These are phyloP conservation scores for Phlebiopsis flavidoalba DNA, from an alignment of 768 basidiomycete species.

Conservation along the genomic window DNA sequence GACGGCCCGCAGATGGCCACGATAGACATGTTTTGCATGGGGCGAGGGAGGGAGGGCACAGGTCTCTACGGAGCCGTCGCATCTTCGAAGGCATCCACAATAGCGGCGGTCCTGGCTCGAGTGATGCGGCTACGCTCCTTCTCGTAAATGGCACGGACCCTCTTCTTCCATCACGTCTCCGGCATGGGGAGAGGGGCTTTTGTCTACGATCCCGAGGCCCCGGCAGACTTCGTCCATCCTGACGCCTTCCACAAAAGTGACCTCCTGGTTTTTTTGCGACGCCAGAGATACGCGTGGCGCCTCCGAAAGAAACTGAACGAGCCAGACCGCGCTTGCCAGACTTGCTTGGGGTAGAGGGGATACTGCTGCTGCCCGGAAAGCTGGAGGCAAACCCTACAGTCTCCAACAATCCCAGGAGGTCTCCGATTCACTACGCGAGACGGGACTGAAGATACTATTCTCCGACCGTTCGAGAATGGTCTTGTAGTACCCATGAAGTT, in stretches of 20 bases:
- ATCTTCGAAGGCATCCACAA: neutral
- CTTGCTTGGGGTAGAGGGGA: slow-evolving; percentile 36
- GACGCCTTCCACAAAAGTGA: slow-evolving; percentile 56
- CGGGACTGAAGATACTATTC: slow-evolving; percentile 51
- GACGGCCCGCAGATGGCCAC: neutral
- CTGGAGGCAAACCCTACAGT: slow-evolving; percentile 61
- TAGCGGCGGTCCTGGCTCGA: slow-evolving; percentile 32
- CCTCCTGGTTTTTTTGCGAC: slow-evolving; percentile 28
- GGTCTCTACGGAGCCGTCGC: neutral
- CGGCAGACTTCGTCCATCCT: slow-evolving; percentile 66
- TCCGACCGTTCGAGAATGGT: slow-evolving; percentile 53
- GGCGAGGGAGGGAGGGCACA: neutral
- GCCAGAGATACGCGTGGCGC: slow-evolving; percentile 23
- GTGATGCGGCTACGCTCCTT: slow-evolving; percentile 42
- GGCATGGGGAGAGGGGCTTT: slow-evolving; percentile 14
- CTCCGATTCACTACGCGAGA: slow-evolving; percentile 69
- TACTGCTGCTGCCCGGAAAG: slow-evolving; percentile 31
- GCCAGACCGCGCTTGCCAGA: slow-evolving; percentile 48
- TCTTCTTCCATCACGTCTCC: slow-evolving; percentile 45
- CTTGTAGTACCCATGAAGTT: slow-evolving; percentile 62
- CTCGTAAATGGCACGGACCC: slow-evolving; percentile 47
- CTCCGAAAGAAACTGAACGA: slow-evolving; percentile 55
- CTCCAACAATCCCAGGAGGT: slow-evolving; percentile 68
- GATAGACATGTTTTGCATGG: neutral
- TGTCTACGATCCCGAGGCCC: slow-evolving; percentile 49